A percentile compares a stretch with the other conserved stretches of the same genome.
Conservation (phyloP, 805 yeast genomes). For the Blastobotrys robertii region DNA sequence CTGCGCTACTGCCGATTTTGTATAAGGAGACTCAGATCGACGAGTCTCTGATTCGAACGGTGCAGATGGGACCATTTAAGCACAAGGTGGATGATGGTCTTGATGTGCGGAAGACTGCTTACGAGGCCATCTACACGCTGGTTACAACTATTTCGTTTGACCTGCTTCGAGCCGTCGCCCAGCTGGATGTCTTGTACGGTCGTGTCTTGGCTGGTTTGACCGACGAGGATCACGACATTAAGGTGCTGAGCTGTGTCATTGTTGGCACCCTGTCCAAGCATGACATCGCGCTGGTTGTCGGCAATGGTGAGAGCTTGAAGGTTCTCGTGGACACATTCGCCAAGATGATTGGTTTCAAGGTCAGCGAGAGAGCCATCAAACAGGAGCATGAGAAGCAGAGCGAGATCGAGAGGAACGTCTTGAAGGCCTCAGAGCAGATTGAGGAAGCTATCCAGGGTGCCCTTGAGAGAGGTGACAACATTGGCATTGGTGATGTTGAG, state of each 20-base stretch:
- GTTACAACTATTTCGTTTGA: constrained; percentile 24
- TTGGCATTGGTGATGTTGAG: constrained; percentile 13
- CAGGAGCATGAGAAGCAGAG: constrained; percentile 53
- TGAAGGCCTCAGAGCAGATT: constrained; percentile 26
- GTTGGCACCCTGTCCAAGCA: constrained; percentile 31
- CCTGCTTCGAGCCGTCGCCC: constrained; percentile 19
- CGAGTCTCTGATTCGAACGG: constrained; percentile 48
- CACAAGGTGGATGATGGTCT: constrained; percentile 73
- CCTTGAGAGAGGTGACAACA: constrained; percentile 4
- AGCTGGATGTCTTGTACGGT: constrained; percentile 29
- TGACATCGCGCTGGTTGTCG: constrained; percentile 20
- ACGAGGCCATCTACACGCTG: constrained; percentile 57
- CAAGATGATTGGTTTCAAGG: constrained; percentile 37
- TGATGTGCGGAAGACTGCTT: constrained; percentile 60
- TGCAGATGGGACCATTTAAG: constrained; percentile 82
- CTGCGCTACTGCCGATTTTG: constrained; percentile 40
- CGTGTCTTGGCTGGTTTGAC: constrained; percentile 42
- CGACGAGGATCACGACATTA: constrained; percentile 50
- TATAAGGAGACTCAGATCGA: constrained; percentile 46
- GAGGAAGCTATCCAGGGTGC: constrained; percentile 9
- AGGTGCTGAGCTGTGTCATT: constrained; percentile 42
- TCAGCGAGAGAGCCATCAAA: constrained; percentile 53
- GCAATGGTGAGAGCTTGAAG: constrained; percentile 16
- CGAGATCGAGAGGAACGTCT: constrained; percentile 31
- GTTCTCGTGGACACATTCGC: constrained; percentile 28